A percentile compares a stretch with the other conserved stretches of the same genome.
Conservation (phyloP, 352 stramenopile species). For the Aphanomyces cochlioides region DNA sequence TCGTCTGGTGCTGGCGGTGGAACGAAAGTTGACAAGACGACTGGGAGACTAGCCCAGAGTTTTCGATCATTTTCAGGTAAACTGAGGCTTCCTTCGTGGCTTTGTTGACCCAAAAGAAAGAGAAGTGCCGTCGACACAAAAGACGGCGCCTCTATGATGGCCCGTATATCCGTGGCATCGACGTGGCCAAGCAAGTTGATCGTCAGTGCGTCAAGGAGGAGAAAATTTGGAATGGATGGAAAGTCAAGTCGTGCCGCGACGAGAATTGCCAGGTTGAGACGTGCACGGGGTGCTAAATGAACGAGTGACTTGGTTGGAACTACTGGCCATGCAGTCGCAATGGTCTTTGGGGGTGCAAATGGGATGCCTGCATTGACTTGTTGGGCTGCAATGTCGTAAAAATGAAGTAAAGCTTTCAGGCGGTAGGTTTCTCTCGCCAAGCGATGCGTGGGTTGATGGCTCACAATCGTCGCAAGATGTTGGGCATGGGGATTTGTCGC, state of each 20-base stretch:
- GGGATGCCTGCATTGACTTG: slow-evolving; percentile 48
- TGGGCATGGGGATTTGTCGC: background rate
- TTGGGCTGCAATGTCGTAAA: slow-evolving; percentile 48
- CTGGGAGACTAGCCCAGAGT: slow-evolving; percentile 45
- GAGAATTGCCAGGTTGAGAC: slow-evolving; percentile 41
- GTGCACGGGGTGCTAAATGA: slow-evolving; percentile 32
- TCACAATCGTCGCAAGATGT: background rate
- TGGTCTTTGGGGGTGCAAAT: slow-evolving; percentile 43
- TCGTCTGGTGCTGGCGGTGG: background rate
- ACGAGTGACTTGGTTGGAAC: slow-evolving; percentile 40
- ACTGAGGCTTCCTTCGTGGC: slow-evolving; percentile 34
- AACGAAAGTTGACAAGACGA: slow-evolving; percentile 41
- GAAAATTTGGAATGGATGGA: slow-evolving; percentile 23
- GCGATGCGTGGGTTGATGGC: slow-evolving; percentile 2
- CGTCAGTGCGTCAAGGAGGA: slow-evolving; percentile 47
- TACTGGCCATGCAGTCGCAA: slow-evolving; percentile 39
- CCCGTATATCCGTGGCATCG: slow-evolving; percentile 36
- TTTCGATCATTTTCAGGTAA: slow-evolving; percentile 34
- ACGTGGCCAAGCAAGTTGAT: slow-evolving; percentile 42
- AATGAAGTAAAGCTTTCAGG: slow-evolving; percentile 37
- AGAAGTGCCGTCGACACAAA: slow-evolving; percentile 47
- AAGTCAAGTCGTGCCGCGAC: slow-evolving; percentile 47
- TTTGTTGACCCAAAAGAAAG: slow-evolving; percentile 36
- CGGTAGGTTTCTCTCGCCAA: slow-evolving; percentile 40
- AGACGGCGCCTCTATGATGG: slow-evolving; percentile 40